Evolutionary conservation across 371 early-diverging fungal species (phyloP), one percentile per base, ranked within the genome.

Genomic region (Fennellomyces sp.): DNA sequence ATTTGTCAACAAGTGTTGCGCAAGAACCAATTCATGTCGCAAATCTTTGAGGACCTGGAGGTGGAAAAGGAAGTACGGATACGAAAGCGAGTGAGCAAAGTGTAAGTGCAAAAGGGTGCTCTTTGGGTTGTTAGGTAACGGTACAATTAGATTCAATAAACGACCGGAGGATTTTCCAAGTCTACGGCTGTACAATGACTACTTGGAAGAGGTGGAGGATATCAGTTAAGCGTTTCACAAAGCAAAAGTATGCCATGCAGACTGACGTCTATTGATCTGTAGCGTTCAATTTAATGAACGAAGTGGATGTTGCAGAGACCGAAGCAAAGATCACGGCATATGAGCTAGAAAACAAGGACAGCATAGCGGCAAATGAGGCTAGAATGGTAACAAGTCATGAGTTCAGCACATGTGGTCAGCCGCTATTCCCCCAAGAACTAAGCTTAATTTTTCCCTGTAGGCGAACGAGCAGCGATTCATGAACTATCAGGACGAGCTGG

Each of bases 31-130:
- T 97, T 96, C 74, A 88, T 90, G 57, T 85, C 82, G 30, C 96
- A 92, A 55, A 93, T 91, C 12, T 98, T 98, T 73, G 97, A 96
- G 67, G 96, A 98, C 70, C 81, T 97, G 21, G 78, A 81, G 2
- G 97, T 97, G 5, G 98, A 98, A 66, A 96, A 94, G 76, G 98
- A 98, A 75, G 90, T 96, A n/a, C 86, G 91, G 38, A 88, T 94
- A 53, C 82, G 98, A 56, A 91, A 88, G 68, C 86, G 88, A 49
- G 80, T 94, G 49, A 86, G 89, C 10, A 82, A 86, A 75, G 87
- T 85, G 92, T 93, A 86, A 69, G 82, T 66, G 17, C 50, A 41
- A 19, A n/a, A 27, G 17, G 21, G 33, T 17, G n/a, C n/a, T n/a
- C n/a, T n/a, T n/a, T n/a, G n/a, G n/a, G n/a, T n/a, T n/a, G n/a